Evolutionary conservation across 345 rosid genomes (phyloP).

Genomic region (Noccaea bulbosa): DNA sequence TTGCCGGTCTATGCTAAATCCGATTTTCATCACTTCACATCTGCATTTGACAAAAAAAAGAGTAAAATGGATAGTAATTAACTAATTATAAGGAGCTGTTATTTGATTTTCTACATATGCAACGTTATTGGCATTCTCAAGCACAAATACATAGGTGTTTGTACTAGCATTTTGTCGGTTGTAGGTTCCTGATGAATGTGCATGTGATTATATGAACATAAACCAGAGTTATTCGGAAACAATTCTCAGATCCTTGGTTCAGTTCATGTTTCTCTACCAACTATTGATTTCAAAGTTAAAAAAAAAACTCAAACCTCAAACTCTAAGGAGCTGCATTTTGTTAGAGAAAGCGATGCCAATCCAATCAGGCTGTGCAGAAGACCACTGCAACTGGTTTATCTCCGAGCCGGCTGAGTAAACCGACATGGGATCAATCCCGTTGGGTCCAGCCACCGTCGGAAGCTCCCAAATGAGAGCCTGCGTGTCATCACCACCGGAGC

Average conservation of each 20-base stretch:
- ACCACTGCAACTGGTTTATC: conserved; percentile 96
- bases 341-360: conserved; percentile 80
- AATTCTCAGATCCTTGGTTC: not conserved
- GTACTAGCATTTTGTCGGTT: not conserved
- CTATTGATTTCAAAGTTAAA: not conserved
- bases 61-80: not conserved
- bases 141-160: not conserved
- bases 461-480: conserved; percentile 92
- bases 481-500: conserved; percentile 87
- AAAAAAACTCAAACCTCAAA: conserved; percentile 55
- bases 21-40: conserved; percentile 17
- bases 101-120: not conserved
- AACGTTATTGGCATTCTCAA: conserved; percentile 5
- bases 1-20: conserved; percentile 21
- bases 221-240: not conserved
- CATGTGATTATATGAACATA: not conserved
- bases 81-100: conserved; percentile 1
- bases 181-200: not conserved
- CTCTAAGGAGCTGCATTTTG: conserved; percentile 91
- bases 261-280: not conserved
- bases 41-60: conserved; percentile 28
- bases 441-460: conserved; percentile 91
- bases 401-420: conserved; percentile 83
- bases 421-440: conserved; percentile 91
- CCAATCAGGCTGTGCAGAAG: conserved; percentile 85